Base-by-base conservation (phyloP, 2,329 filamentous ascomycete genomes). In the Clarireedia monteithiana region DNA sequence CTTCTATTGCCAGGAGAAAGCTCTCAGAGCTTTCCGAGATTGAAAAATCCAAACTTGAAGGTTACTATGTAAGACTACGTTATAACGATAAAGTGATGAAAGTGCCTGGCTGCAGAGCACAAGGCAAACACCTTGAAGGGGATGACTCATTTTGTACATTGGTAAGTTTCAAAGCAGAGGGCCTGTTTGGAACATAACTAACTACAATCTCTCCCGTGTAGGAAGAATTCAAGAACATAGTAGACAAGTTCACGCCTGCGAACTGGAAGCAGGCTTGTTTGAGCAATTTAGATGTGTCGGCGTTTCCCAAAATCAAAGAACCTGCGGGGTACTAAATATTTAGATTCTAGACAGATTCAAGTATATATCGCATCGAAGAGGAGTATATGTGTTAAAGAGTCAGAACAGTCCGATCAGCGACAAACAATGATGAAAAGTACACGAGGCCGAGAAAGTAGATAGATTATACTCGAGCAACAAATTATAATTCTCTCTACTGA, bases 61-160 rank as follows among this genome's bases (percentile, higher is more conserved):
- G 83, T 2, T 91, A 95, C 75, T 99, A 88, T 71, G 92, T 99
- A 14, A 84, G 94, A 17, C 71, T 99, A 57, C 82, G 91, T 50
- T 99, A 95, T 72, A 99, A 99, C 65, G 94, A 97, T 69, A 77
- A 80, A 53, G 81, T 90, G 3, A 82, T 97, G 67, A 82, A 79
- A 14, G 78, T 99, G 17, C 92, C 92, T 0, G 91, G 89, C 2
- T 99, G 94, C 71, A 83, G 80, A 62, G 72, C 78, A 9, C 72
- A 77, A 0, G 89, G 90, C 6, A 95, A 91, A 59, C 94, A 99
- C 72, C 77, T 96, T 2, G 82, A 89, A 1, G 90, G 90, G 0
- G 88, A 97, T 64, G 85, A 91, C 63, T 88, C 83, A 26, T 92
- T 97, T 67, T 99, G 94, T 73, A 97, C 92, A 0, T 72, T 99